These are phyloP conservation scores for Fusarium praegraminearum DNA, from an alignment of 2,329 filamentous ascomycete species.

Conservation along the genomic window DNA sequence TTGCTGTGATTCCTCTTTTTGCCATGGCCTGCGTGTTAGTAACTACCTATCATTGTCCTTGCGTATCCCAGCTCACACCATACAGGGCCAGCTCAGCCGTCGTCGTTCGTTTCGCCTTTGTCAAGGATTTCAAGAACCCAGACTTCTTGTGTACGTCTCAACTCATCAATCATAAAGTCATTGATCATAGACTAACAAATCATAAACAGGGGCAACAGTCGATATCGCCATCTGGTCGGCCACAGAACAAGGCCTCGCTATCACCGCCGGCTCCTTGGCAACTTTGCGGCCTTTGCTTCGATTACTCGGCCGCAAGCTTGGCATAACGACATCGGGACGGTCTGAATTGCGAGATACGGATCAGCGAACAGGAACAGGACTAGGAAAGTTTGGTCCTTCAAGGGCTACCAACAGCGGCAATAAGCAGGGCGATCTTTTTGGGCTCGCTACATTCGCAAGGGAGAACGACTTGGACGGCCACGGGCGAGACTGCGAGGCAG, in stretches of 20 bases:
- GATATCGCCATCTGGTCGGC: conserved; percentile 64
- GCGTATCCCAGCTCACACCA: conserved; percentile 24
- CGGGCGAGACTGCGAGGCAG: conserved; percentile 37
- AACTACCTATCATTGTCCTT: neutral
- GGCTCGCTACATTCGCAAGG: conserved; percentile 47
- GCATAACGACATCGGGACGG: conserved; percentile 41
- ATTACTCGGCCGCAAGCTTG: conserved; percentile 50
- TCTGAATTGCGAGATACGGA: conserved; percentile 38
- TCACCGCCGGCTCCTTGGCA: conserved; percentile 61
- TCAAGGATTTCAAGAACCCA: conserved; percentile 53
- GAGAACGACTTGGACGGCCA: conserved; percentile 41
- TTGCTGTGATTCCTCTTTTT: conserved; percentile 64
- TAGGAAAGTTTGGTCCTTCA: conserved; percentile 14
- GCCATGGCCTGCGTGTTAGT: conserved; percentile 66
- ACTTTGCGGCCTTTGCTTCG: conserved; percentile 61
- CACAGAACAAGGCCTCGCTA: conserved; percentile 60
- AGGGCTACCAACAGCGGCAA: conserved; percentile 25
- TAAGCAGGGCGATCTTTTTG: conserved; percentile 43
- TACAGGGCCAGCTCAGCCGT: conserved; percentile 59
- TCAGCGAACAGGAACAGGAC: conserved; percentile 23
- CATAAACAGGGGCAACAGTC: conserved; percentile 51
- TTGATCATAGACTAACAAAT: conserved; percentile 11
- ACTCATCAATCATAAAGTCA: neutral
- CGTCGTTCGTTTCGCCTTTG: conserved; percentile 56
- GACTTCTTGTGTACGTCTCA: conserved; percentile 59